phyloP scores from a whole-genome alignment of 179 eudicot genomes.

The Beta macrorhiza region DNA sequence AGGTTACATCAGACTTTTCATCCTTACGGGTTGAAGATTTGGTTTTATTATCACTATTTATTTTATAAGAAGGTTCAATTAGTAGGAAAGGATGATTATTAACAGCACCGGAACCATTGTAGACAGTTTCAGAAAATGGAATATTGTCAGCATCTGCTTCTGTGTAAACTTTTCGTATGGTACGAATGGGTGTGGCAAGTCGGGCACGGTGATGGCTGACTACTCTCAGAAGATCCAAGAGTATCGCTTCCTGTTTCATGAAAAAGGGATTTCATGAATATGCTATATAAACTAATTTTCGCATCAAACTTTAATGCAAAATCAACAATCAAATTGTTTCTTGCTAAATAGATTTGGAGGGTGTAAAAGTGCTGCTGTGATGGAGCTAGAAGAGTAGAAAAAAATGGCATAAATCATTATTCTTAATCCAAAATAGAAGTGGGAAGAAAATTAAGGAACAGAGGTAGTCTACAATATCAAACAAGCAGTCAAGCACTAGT shows the following conservation, averaged over 20 bases:
- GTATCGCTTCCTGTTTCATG: conserved; percentile 64
- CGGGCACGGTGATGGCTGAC: conserved; percentile 86
- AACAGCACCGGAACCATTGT: conserved; percentile 38
- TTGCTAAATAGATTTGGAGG: neutral
- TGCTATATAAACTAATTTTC: neutral
- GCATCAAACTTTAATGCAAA: neutral
- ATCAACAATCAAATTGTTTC: neutral
- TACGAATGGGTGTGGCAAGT: conserved; percentile 91
- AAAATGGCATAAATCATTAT: too few relatives aligned
- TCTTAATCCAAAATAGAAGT: too few relatives aligned
- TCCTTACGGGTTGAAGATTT: conserved; percentile 50
- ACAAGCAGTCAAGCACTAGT: too few relatives aligned
- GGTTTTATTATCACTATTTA: conserved; percentile 60
- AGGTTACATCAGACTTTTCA: conserved; percentile 33
- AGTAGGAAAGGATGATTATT: conserved; percentile 64
- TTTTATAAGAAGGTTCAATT: conserved; percentile 72
- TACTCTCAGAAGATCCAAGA: conserved; percentile 80
- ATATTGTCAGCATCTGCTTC: conserved; percentile 47
- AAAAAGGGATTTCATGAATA: neutral
- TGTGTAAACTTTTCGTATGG: conserved; percentile 58
- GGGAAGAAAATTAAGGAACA: too few relatives aligned
- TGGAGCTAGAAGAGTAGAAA: too few relatives aligned
- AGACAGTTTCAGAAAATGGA: conserved; percentile 54
- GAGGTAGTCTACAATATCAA: too few relatives aligned
- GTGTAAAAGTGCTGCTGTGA: too few relatives aligned